Base-by-base conservation (phyloP, 177 flowering plant genomes). In the Vitis hybrid region DNA sequence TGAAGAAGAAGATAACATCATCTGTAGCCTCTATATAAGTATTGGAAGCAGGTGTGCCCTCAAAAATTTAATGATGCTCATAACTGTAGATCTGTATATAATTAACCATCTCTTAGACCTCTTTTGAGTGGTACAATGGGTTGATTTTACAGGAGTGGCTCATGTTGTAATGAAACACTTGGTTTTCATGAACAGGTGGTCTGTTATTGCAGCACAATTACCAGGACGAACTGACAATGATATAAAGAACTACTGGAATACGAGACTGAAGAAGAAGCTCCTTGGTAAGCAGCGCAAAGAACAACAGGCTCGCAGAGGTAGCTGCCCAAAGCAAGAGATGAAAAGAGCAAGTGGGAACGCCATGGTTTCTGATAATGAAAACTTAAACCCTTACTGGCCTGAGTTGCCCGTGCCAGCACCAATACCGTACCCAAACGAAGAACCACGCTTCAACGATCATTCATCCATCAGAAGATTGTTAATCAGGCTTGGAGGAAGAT, bases 221-320 rank as follows among this genome's bases (percentile, higher is more conserved):
- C 89, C 89, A 1, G 89, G 89, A 67, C 72, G 89, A 71, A 86
- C 87, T 0, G 89, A 86, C 50, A 86, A 86, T 40, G 89, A 86
- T 67, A 86, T 86, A 16, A 86, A 86, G 80, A 84, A 84, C 72
- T 82, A 86, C 65, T 86, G 89, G 89, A 86, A 86, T 79, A 86
- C 90, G 13, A 83, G 78, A 71, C 71, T 86, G 77, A 86, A 84
- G 83, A 86, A 83, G 82, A 86, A 86, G 72, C 81, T 87, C 16
- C 66, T 83, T 0, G 90, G 88, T 0, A 87, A 85, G 75, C 88
- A 86, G 21, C 71, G 85, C 1, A 82, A 81, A 58, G 81, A 80
- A 8, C 78, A 75, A 5, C 78, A 61, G 51, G 50, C 75, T 56
- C 68, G 79, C 52, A 69, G 73, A 61, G 61, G 63, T 8, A 67